Evolutionary conservation across 1,284 basidiomycete genomes (phyloP), one percentile per base, ranked within the genome.

Genomic region (Malassezia sympodialis): DNA sequence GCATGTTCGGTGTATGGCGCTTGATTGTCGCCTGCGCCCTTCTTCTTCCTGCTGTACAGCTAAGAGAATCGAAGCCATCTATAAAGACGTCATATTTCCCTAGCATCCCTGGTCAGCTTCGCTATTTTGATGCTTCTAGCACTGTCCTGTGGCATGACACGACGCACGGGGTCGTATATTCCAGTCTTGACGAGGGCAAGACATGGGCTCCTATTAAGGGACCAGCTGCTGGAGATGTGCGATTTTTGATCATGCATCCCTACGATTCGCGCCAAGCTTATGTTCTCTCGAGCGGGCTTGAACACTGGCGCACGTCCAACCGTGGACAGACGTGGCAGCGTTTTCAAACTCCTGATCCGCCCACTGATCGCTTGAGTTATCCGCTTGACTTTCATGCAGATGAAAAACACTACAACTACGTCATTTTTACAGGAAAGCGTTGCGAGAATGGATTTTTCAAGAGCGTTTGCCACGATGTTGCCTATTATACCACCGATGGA

Each of bases 71-170:
- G 17, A 42, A 52, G 7, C 79, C 79, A 35, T 63, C 68, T 24
- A 76, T 79, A 4, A 60, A 69, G 6, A 61, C 77, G n/a, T 77
- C 76, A 6, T 65, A 76, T 23, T 78, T 82, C 54, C 71, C 77
- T 32, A 86, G 87, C 73, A 77, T 88, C 1, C 76, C 94, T 84
- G 80, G 81, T n/a, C 80, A 82, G 63, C 76, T 96, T 50, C 86
- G 87, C 79, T 96, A 90, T 80, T 93, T 96, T 77, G 87, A 93
- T 63, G 91, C 94, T 77, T 85, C 87, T 6, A 76, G 84, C 37
- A 88, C 81, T 55, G 84, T 84, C 10, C 78, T 96, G 49, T 90
- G 88, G 69, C 87, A 90, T 73, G 90, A 96, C 75, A 76, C 82
- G 1, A 67, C 81, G 17, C 78, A 80, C 11, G 82, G 85, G 10